Conservation (phyloP, 2,329 filamentous ascomycete species). For the Pezicula rhizophila region DNA sequence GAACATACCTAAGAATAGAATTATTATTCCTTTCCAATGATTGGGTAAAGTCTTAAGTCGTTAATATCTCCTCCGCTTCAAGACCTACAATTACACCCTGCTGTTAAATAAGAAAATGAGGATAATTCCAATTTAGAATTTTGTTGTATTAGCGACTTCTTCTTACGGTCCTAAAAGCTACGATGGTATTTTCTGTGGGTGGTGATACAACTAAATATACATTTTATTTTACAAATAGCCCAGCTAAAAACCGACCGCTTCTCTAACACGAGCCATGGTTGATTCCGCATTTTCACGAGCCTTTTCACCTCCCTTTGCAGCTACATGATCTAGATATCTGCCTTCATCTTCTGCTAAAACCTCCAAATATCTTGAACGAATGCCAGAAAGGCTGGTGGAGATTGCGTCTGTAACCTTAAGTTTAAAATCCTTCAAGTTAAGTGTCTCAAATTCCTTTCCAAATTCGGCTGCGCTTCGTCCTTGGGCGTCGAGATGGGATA, state of each 20-base stretch:
- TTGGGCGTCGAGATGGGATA: slow-evolving; percentile 59
- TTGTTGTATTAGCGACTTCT: no score
- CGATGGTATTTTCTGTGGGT: no score
- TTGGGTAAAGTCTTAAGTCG: no score
- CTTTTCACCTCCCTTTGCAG: slow-evolving; percentile 49
- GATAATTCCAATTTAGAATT: no score
- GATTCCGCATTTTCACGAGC: slow-evolving; percentile 54
- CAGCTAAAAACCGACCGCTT: slow-evolving; percentile 33
- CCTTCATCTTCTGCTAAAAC: slow-evolving; percentile 43
- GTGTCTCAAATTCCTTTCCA: slow-evolving; percentile 31
- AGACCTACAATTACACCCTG: no score
- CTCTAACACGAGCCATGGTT: slow-evolving; percentile 40
- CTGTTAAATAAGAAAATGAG: no score
- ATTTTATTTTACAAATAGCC: background rate
- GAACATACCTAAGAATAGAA: no score
- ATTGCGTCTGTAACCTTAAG: slow-evolving; percentile 54
- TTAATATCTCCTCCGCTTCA: no score
- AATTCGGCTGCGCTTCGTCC: slow-evolving; percentile 35
- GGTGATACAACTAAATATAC: no score
- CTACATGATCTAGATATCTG: slow-evolving; percentile 50
- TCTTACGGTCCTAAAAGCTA: no score
- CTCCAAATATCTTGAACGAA: slow-evolving; percentile 51
- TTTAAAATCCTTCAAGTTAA: slow-evolving; percentile 56
- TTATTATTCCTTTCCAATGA: no score
- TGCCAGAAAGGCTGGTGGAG: slow-evolving; percentile 41